Base-by-base conservation (phyloP, 345 rosid genomes). In the Tarenaya hassleriana region DNA sequence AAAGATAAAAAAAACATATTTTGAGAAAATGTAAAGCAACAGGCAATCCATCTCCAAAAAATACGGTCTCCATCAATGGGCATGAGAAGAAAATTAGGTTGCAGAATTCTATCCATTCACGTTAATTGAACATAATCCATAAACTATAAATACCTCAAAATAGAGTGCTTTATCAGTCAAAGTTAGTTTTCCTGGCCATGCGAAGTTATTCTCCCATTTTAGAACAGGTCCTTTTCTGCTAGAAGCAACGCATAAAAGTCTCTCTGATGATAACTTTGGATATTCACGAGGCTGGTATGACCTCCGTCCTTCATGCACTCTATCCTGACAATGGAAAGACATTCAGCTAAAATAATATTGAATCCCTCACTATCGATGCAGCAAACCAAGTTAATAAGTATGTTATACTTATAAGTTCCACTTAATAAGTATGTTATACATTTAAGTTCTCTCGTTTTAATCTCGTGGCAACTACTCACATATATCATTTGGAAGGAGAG, bases 121-220 rank as follows among this genome's bases (percentile, higher is more conserved):
- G 2, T 4, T 2, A 21, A 21, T 12, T 32, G 37, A 21, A 33
- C 40, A 4, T 10, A 58, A 19, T 29, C 8, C 10, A 52, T 17
- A 45, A 34, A 41, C 32, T 43, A 55, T 21, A 40, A 64, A 40
- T 79, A 87, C 98, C 98, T 91, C 86, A 55, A 87, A 91, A 66
- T 87, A 87, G 63, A 91, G 80, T 11, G 98, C 92, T 67, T 69
- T 81, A 49, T 91, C 88, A 3, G 98, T 91, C 70, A 91, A 69
- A 51, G 72, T 76, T 55, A 91, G 80, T 68, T 76, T 87, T 57
- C 98, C 96, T 0, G 98, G 98, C 98, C 96, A 91, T 50, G 90
- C 95, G 62, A 82, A 80, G 64, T 82, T 81, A 61, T 82, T 84
- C 59, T 82, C 92, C 98, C 98, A 91, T 60, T 80, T 87, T 42